Percentiles rank a stretch among this genome's conserved stretches.
These are phyloP conservation scores for Takakia lepidozioides DNA, from an alignment of 225 moss, liverwort and hornwort genomes.

Conservation along the genomic window DNA sequence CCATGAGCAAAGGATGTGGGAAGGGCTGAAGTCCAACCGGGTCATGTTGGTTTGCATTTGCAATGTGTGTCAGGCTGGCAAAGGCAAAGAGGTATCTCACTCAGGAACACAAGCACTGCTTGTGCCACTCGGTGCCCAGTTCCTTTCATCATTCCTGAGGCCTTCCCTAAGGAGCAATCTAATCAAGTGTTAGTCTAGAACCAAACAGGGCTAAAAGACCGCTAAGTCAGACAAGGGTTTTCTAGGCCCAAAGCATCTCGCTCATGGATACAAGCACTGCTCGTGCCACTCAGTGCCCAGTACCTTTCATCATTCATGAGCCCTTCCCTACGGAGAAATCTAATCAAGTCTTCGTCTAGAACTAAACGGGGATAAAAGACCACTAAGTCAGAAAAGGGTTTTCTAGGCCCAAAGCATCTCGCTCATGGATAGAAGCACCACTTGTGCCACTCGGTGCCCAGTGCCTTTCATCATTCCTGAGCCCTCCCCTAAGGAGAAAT, in stretches of 20 bases:
- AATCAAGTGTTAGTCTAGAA: no score
- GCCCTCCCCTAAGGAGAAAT: no score
- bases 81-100: conserved; percentile 20
- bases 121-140: conserved; percentile 26
- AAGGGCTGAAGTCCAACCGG: no score
- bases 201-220: no score
- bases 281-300: conserved; percentile 25
- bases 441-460: conserved; percentile 7
- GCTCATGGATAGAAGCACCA: background rate
- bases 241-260: conserved; percentile 23
- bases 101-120: conserved; percentile 16
- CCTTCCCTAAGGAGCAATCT: no score
- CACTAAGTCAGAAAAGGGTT: conserved; percentile 1
- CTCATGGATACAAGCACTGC: conserved; percentile 16
- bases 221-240: conserved; percentile 17
- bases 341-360: no score
- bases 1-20: no score
- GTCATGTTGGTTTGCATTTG: no score
- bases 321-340: no score
- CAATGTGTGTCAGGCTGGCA: no score
- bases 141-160: conserved; percentile 19
- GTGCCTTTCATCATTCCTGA: conserved; percentile 5
- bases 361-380: no score
- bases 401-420: conserved; percentile 11
- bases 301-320: conserved; percentile 22